Evolutionary conservation across 345 rosid species (phyloP).

Genomic region (Euphorbia lathyris): DNA sequence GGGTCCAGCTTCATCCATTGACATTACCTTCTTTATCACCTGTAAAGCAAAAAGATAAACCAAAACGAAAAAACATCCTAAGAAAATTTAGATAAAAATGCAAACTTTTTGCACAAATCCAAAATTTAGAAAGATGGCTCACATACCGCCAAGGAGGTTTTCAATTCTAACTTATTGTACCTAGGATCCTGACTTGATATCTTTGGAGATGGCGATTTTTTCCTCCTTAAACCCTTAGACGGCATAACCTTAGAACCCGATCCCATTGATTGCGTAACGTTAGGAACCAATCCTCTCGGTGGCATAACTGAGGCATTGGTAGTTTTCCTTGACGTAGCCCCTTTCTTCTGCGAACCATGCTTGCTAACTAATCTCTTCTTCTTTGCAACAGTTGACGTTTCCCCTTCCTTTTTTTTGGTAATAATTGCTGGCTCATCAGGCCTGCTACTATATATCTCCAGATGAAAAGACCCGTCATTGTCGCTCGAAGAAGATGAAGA

Average conservation of each 20-base stretch:
- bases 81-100: neutral
- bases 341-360: slow-evolving; percentile 5
- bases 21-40: slow-evolving; percentile 29
- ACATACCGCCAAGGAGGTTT: slow-evolving; percentile 20
- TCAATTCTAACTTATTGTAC: slow-evolving; percentile 16
- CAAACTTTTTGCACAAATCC: neutral
- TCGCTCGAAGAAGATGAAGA: slow-evolving; percentile 12
- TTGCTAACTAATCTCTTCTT: neutral
- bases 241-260: neutral
- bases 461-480: neutral
- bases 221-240: slow-evolving; percentile 18
- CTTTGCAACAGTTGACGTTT: neutral
- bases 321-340: neutral
- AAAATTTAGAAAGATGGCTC: neutral
- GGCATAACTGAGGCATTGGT: neutral
- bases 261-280: neutral
- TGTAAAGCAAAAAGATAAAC: neutral
- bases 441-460: neutral
- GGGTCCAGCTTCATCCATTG: slow-evolving; percentile 23
- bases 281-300: neutral
- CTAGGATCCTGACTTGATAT: slow-evolving; percentile 8
- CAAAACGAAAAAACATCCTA: neutral
- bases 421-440: slow-evolving; percentile 9
- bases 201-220: neutral
- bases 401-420: too few relatives aligned